Base-by-base conservation (phyloP, 108 stramenopile species). In the Discostella stelligeroides region DNA sequence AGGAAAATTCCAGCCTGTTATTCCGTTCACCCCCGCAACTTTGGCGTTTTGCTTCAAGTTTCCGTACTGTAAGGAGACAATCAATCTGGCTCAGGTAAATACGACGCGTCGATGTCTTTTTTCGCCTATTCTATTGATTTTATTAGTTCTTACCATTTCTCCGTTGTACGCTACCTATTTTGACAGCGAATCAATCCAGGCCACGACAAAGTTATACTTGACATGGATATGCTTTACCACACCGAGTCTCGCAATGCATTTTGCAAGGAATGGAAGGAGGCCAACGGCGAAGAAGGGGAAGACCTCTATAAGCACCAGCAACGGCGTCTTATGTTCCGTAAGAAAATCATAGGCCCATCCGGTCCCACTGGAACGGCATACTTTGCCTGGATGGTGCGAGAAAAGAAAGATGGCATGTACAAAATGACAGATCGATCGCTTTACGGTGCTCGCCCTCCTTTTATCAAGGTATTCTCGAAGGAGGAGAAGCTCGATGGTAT, bases 401-500 rank as follows among this genome's bases (percentile, higher is more conserved):
- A 85, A 46, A 71, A 71, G 18, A 85, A 85, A 51, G 84, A 85
- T 58, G 70, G 57, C 25, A 75, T 85, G 75, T 85, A 85, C 70
- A 85, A 85, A 58, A 60, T 85, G 57, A 83, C 82, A 18, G 84
- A 85, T 73, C 64, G 84, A 41, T 85, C 84, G 7, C 66, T 85
- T 0, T 83, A 85, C 47, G 84, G 84, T 9, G 84, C 84, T 4
- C 62, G 84, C 21, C 82, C 79, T 12, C 74, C 80, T 2, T 83
- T 83, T 65, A 56, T 85, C 65, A 85, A 85, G 68, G 47, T 83
- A 18, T 85, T 85, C 63, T 70, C 75, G 1, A 82, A 75, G 41
- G 84, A 85, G 68, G 84, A 85, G 43, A 79, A 80, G 34, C 54
- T 83, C 8, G 84, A 85, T 68, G 82, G 82, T n/a, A 73, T 85